Evolutionary conservation across 257 asterid species (phyloP), one percentile per base, ranked within the genome.

Genomic region (Penstemon eatonii): DNA sequence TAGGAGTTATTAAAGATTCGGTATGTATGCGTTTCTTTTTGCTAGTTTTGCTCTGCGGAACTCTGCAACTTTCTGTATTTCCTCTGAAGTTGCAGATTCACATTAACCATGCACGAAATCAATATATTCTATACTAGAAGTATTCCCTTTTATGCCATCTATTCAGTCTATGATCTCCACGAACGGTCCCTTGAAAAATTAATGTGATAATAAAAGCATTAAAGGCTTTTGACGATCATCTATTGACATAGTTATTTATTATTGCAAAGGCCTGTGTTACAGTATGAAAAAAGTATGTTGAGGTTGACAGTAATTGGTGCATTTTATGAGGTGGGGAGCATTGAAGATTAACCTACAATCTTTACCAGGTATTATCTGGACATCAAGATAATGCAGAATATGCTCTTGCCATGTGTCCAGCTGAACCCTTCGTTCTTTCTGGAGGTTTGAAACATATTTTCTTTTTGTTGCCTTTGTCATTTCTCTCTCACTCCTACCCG

Each of bases 381-480:
- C 99, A 94, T 84, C 87, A 82, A 81, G 99, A 94, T 66, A 87
- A 91, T 82, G 99, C 99, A 58, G 99, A 94, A 73, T 94, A 85
- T 80, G 99, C 99, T 66, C 95, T 94, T 79, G 95, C 96, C 45
- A 87, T 85, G 92, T 87, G 95, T 84, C 96, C 96, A 58, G 87
- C 89, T 62, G 99, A 94, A 78, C 96, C 99, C 25, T 91, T 85
- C 79, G 99, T 94, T 75, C 96, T 94, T 33, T 94, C 99, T 75
- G 99, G 99, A 89, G 99, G 99, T 93, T 55, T 51, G 82, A n/a
- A 56, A 49, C 50, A 43, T 65, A 4, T 56, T 7, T 0, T 25
- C 3, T 65, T 56, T 57, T 38, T 41, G 15, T 18, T 45, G 54
- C 58, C n/a, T 10, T 10, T 44, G 7, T 12, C 66, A 40, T 7